phyloP scores from a whole-genome alignment of 768 basidiomycete genomes.

The Lactarius sanguifluus region DNA sequence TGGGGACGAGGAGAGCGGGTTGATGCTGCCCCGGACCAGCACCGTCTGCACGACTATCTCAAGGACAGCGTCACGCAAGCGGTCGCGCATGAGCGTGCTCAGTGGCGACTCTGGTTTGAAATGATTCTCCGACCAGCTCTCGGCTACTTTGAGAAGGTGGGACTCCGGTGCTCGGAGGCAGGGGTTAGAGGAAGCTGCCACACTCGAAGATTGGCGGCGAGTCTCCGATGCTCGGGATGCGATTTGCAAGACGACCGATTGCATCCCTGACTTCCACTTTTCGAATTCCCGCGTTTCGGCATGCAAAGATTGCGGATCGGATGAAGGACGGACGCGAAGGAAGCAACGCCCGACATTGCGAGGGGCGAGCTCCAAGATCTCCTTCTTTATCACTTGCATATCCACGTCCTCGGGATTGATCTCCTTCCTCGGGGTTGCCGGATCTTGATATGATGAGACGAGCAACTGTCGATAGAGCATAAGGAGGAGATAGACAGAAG shows the following conservation, averaged over 20 bases:
- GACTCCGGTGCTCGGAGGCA: constrained; percentile 30
- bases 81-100: constrained; percentile 57
- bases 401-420: constrained; percentile 52
- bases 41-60: constrained; percentile 51
- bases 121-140: constrained; percentile 70
- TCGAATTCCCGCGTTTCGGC: constrained; percentile 43
- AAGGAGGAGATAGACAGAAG: constrained; percentile 75
- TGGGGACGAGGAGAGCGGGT: constrained; percentile 5
- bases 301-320: constrained; percentile 26
- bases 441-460: constrained; percentile 44
- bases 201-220: constrained; percentile 24
- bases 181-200: constrained; percentile 5
- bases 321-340: constrained; percentile 28
- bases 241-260: constrained; percentile 63
- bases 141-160: constrained; percentile 59
- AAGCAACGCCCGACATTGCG: constrained; percentile 63
- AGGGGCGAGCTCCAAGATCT: constrained; percentile 70
- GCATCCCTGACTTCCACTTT: constrained; percentile 43
- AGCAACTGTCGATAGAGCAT: constrained; percentile 77
- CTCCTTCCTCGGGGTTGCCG: constrained; percentile 34
- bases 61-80: constrained; percentile 64
- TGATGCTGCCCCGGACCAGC: constrained; percentile 44
- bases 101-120: constrained; percentile 61
- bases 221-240: constrained; percentile 64
- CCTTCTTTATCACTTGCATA: constrained; percentile 62